phyloP scores from a whole-genome alignment of 2,329 filamentous ascomycete species.

The Epicoccum nigrum region DNA sequence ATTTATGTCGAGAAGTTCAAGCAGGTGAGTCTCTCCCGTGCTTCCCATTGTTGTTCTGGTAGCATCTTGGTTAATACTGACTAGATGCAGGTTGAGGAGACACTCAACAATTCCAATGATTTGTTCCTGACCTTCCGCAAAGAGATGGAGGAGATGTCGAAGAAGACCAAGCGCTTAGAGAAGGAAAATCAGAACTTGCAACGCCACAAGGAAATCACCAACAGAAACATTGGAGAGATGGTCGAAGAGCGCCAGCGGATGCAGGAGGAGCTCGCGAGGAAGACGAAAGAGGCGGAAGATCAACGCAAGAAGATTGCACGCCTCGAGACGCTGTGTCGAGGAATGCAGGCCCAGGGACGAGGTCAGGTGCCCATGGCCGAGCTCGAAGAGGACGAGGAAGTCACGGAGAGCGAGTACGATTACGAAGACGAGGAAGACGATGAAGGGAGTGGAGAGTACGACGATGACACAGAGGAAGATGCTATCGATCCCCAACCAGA shows the following conservation, averaged over 20 bases:
- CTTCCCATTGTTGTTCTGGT: conserved; percentile 30
- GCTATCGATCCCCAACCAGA: conserved; percentile 44
- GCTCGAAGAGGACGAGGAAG: conserved; percentile 64
- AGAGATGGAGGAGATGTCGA: conserved; percentile 99
- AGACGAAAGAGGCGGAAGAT: conserved; percentile 76
- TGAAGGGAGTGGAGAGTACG: conserved; percentile 59
- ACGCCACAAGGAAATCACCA: conserved; percentile 90
- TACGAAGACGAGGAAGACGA: conserved; percentile 48
- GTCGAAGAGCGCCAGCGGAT: conserved; percentile 85
- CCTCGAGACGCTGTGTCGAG: conserved; percentile 90
- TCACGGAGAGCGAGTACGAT: conserved; percentile 51
- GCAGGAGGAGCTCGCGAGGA: conserved; percentile 74
- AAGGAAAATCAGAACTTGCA: conserved; percentile 93
- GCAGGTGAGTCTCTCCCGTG: conserved; percentile 70
- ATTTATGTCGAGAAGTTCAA: conserved; percentile 99
- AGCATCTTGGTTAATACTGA: conserved; percentile 53
- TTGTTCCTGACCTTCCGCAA: conserved; percentile 95
- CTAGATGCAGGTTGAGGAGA: conserved; percentile 88
- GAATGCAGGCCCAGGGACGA: conserved; percentile 93
- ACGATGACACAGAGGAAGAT: conserved; percentile 64
- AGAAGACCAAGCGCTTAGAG: conserved; percentile 95
- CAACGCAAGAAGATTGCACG: conserved; percentile 87
- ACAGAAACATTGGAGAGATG: conserved; percentile 96
- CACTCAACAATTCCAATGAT: conserved; percentile 97
- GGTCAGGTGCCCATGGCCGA: conserved; percentile 64